Conservation (phyloP, 306 rosid genomes). For the Rubus parviflorus region DNA sequence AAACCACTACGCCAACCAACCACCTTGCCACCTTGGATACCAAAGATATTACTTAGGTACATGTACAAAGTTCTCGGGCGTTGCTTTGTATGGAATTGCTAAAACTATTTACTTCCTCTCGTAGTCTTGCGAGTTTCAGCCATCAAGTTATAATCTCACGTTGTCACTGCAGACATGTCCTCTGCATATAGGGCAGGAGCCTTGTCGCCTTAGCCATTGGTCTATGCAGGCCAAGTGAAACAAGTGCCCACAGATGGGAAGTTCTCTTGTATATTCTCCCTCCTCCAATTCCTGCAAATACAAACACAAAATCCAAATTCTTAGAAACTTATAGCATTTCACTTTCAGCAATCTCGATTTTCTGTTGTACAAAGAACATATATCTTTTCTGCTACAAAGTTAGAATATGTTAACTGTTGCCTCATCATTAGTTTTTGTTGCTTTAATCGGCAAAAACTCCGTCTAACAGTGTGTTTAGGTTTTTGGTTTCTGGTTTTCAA, state of each 20-base stretch:
- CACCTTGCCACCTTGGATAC: background rate
- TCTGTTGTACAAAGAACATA: background rate
- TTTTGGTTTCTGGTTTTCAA: background rate
- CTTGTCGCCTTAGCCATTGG: constrained; percentile 43
- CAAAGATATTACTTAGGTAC: background rate
- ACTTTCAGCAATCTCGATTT: background rate
- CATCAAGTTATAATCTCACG: background rate
- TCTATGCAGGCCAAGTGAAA: constrained; percentile 56
- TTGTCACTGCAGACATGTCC: background rate
- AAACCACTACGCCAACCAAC: too few species aligned
- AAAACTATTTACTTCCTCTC: background rate
- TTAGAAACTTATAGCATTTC: background rate
- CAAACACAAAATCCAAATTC: background rate
- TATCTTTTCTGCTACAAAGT: too few species aligned
- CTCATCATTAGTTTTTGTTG: background rate
- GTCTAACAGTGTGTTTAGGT: background rate
- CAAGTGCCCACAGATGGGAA: constrained; percentile 50
- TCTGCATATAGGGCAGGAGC: constrained; percentile 55
- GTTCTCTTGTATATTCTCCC: constrained; percentile 42
- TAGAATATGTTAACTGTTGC: background rate
- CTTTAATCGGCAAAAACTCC: background rate
- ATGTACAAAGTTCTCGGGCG: background rate
- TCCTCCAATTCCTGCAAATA: constrained; percentile 38
- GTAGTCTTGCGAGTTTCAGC: background rate
- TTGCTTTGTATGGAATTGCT: background rate